These are phyloP conservation scores for Uronychia binucleata DNA, from an alignment of 73 alveolate species.

Conservation along the genomic window DNA sequence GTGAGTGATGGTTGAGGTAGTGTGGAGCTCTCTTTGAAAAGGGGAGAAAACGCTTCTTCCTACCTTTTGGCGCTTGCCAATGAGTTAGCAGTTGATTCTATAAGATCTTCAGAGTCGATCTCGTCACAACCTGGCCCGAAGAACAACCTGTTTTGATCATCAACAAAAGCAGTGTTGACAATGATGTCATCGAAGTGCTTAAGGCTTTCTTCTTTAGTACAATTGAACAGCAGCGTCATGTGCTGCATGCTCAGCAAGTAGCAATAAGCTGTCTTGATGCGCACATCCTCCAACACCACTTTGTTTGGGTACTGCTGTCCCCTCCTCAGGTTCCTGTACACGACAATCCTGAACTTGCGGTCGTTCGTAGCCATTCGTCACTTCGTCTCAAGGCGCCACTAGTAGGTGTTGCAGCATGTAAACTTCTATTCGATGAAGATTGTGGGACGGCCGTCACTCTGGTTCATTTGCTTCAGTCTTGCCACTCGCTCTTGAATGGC, in stretches of 20 bases:
- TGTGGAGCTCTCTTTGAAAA: too few species aligned
- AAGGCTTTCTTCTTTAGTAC: neutral
- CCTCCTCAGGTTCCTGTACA: neutral
- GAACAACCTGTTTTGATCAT: neutral
- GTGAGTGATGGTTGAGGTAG: too few species aligned
- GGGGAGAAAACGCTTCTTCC: neutral
- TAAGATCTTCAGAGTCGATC: neutral
- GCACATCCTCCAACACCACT: neutral
- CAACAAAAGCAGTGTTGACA: neutral
- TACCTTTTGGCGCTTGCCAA: neutral
- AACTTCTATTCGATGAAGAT: neutral
- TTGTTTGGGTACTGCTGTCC: neutral
- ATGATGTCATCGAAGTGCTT: neutral
- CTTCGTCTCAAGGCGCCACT: neutral
- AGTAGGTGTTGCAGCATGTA: neutral
- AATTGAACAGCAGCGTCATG: neutral
- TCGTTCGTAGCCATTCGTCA: neutral
- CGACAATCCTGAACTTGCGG: neutral
- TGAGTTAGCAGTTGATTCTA: neutral
- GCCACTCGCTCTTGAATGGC: neutral
- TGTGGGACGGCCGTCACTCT: neutral
- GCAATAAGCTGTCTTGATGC: neutral
- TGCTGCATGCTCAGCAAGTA: neutral
- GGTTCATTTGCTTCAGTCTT: neutral
- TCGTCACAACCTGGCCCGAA: neutral